These are phyloP conservation scores for Cyberlindnera veronae DNA, from an alignment of 805 yeast species.

Conservation along the genomic window DNA sequence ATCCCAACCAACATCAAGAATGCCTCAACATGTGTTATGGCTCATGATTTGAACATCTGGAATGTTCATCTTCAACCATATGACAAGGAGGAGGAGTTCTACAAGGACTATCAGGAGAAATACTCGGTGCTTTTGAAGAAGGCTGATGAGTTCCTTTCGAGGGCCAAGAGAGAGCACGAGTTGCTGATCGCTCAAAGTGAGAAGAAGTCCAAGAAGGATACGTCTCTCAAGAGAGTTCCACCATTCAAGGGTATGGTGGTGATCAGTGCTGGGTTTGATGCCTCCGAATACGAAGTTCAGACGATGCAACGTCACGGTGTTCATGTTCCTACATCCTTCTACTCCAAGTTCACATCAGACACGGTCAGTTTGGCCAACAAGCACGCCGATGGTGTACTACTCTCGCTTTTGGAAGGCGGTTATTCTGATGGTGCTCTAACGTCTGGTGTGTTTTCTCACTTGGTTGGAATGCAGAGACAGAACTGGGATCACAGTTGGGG, in stretches of 20 bases:
- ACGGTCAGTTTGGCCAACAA: slow-evolving; percentile 64
- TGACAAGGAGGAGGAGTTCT: slow-evolving; percentile 60
- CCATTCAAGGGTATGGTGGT: slow-evolving; percentile 57
- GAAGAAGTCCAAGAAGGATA: slow-evolving; percentile 4
- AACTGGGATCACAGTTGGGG: slow-evolving; percentile 68
- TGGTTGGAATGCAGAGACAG: slow-evolving; percentile 61
- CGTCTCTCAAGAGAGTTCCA: slow-evolving; percentile 7
- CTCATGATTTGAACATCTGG: slow-evolving; percentile 79
- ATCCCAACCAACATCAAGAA: slow-evolving; percentile 65
- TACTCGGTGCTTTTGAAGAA: slow-evolving; percentile 60
- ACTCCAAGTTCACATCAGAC: slow-evolving; percentile 67
- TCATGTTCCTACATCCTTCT: slow-evolving; percentile 78
- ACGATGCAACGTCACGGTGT: slow-evolving; percentile 84
- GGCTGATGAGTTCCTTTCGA: slow-evolving; percentile 61
- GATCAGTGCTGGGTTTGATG: slow-evolving; percentile 88
- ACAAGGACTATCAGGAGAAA: slow-evolving; percentile 52
- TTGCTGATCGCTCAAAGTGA: background rate
- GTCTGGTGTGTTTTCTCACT: slow-evolving; percentile 76
- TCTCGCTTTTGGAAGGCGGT: slow-evolving; percentile 81
- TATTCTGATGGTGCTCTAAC: slow-evolving; percentile 78
- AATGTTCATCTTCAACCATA: slow-evolving; percentile 75
- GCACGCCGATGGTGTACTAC: slow-evolving; percentile 55
- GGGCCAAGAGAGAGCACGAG: slow-evolving; percentile 43
- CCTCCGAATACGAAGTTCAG: slow-evolving; percentile 76
- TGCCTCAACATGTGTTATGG: slow-evolving; percentile 75